Conservation (phyloP, 768 basidiomycete species). For the Paxillus rubicundulus region DNA sequence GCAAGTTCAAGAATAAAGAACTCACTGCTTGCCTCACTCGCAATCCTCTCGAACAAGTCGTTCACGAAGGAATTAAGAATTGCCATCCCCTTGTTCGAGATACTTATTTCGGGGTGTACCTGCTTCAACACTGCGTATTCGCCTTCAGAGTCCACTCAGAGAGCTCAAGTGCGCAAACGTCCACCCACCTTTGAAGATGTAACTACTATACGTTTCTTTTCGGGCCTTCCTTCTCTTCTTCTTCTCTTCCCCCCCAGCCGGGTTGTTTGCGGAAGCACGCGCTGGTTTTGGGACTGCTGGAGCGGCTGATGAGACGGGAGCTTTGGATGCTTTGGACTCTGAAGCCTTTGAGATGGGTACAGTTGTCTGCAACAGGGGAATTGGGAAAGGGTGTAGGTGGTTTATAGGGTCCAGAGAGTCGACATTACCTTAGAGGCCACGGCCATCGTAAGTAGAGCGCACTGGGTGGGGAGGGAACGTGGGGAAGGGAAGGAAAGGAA, state of each 20-base stretch:
- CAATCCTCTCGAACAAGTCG: constrained; percentile 60
- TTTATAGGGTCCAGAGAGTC: background rate
- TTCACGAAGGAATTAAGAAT: constrained; percentile 63
- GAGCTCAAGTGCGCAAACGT: too few relatives aligned
- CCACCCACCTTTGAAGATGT: constrained; percentile 56
- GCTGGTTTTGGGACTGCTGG: constrained; percentile 23
- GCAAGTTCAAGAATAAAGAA: background rate
- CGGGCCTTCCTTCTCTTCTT: constrained; percentile 57
- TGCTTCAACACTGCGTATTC: constrained; percentile 53
- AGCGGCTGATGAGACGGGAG: constrained; percentile 44
- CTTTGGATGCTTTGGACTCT: constrained; percentile 44
- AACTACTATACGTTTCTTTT: constrained; percentile 61
- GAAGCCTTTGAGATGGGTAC: constrained; percentile 32
- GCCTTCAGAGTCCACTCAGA: background rate
- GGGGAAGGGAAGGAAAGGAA: too few relatives aligned
- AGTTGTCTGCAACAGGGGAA: background rate
- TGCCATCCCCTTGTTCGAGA: constrained; percentile 65
- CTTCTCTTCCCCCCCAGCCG: constrained; percentile 37
- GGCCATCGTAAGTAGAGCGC: background rate
- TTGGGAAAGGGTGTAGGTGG: background rate
- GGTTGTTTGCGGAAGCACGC: constrained; percentile 29
- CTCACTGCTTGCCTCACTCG: constrained; percentile 50
- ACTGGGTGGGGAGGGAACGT: too few relatives aligned
- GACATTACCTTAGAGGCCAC: background rate
- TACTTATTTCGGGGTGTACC: constrained; percentile 73